These are phyloP conservation scores for Russula griseocarnosa DNA, from an alignment of 768 basidiomycete genomes.

Conservation along the genomic window DNA sequence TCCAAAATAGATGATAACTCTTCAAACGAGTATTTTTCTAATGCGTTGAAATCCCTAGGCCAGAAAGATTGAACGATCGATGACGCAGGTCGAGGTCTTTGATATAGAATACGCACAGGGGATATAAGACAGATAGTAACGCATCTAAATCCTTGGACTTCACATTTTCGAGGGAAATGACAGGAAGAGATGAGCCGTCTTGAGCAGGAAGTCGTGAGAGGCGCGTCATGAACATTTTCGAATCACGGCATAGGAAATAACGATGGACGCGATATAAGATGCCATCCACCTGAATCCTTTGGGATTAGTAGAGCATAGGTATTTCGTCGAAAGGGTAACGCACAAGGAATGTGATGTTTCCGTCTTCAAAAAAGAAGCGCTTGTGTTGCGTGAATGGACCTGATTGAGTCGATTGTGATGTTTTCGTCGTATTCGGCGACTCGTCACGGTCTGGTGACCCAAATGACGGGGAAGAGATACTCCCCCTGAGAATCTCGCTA, in stretches of 20 bases:
- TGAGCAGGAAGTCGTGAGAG: slow-evolving; percentile 4
- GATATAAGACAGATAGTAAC: slow-evolving; percentile 24
- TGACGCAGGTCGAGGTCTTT: neutral
- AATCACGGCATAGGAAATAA: slow-evolving; percentile 26
- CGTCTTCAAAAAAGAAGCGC: slow-evolving; percentile 25
- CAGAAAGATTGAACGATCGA: neutral
- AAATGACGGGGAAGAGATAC: neutral
- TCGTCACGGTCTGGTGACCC: neutral
- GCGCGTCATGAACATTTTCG: slow-evolving; percentile 8
- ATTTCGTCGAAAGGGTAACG: neutral
- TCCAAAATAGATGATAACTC: slow-evolving; percentile 21
- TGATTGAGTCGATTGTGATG: neutral
- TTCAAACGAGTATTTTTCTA: slow-evolving; percentile 13
- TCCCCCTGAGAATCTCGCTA: neutral
- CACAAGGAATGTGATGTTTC: slow-evolving; percentile 24
- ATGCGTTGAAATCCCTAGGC: slow-evolving; percentile 18
- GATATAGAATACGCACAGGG: slow-evolving; percentile 9
- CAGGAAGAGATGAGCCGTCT: neutral
- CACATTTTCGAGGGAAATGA: slow-evolving; percentile 15
- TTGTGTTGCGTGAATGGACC: slow-evolving; percentile 12
- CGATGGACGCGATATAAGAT: slow-evolving; percentile 24
- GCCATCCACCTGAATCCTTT: slow-evolving; percentile 5
- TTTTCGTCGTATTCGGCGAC: neutral
- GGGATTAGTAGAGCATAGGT: neutral
- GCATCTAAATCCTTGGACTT: slow-evolving; percentile 22